These are phyloP conservation scores for Mallotus repandus DNA, from an alignment of 441 rosid species.

Conservation along the genomic window DNA sequence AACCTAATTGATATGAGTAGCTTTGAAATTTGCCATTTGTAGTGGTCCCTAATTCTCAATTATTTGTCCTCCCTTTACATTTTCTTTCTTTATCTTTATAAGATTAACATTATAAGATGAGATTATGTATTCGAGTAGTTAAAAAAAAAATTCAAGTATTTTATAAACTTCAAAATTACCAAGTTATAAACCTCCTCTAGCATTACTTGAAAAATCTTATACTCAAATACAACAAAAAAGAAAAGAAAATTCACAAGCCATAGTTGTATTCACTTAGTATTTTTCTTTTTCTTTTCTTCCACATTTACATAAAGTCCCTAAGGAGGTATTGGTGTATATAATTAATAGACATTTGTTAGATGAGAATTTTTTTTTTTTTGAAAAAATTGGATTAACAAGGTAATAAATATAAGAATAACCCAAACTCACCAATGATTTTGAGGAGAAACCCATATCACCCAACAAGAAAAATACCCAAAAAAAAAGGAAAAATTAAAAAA, in stretches of 20 bases:
- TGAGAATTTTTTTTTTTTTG: slow-evolving; percentile 7
- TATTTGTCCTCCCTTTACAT: too few species aligned
- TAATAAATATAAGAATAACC: slow-evolving; percentile 37
- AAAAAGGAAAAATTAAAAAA: not conserved
- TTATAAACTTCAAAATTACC: too few species aligned
- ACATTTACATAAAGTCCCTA: slow-evolving; percentile 42
- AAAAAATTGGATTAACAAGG: slow-evolving; percentile 30
- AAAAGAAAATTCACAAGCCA: slow-evolving; percentile 29
- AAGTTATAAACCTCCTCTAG: not conserved
- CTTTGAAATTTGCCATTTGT: slow-evolving; percentile 6
- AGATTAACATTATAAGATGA: too few species aligned
- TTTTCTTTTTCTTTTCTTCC: slow-evolving; percentile 15
- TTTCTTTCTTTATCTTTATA: too few species aligned
- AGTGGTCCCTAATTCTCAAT: slow-evolving; percentile 20
- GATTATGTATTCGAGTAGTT: too few species aligned
- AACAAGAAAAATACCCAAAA: slow-evolving; percentile 15
- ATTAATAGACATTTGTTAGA: slow-evolving; percentile 36
- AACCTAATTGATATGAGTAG: slow-evolving; percentile 10
- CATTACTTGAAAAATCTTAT: slow-evolving; percentile 7
- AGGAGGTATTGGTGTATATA: slow-evolving; percentile 25
- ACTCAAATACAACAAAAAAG: not conserved
- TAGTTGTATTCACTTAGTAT: slow-evolving; percentile 30
- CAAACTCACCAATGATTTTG: slow-evolving; percentile 34
- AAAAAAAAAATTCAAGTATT: too few species aligned
- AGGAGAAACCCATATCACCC: slow-evolving; percentile 41